Percentiles rank a stretch among this genome's conserved stretches.
These are phyloP conservation scores for Alternaria consortialis DNA, from an alignment of 2,329 filamentous ascomycete species.

Conservation along the genomic window DNA sequence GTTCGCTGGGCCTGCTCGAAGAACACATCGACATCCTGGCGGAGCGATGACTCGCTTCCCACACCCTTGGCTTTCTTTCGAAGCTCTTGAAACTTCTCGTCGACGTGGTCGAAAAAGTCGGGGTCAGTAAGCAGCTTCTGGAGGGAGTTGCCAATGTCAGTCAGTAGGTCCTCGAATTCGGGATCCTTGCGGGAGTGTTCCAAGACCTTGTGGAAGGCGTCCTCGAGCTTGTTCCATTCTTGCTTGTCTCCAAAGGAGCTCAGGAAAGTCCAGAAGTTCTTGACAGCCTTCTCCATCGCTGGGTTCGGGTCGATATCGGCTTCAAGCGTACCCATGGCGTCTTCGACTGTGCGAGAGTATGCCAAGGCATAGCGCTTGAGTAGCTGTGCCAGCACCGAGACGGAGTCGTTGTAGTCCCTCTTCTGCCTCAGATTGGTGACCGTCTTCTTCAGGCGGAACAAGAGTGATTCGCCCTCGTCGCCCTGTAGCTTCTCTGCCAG, in stretches of 20 bases:
- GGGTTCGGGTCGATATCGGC: conserved; percentile 77
- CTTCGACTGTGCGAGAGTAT: conserved; percentile 77
- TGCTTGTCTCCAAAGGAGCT: conserved; percentile 78
- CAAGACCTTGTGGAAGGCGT: conserved; percentile 73
- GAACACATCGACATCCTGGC: conserved; percentile 76
- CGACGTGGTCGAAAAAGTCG: conserved; percentile 80
- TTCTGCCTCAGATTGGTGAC: conserved; percentile 78
- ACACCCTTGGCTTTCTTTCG: conserved; percentile 66
- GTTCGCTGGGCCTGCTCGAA: conserved; percentile 74
- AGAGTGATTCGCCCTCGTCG: conserved; percentile 75
- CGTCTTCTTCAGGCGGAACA: conserved; percentile 78
- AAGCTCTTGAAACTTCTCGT: conserved; percentile 70
- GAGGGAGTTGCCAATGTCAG: conserved; percentile 75
- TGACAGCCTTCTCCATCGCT: conserved; percentile 77
- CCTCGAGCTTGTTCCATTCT: conserved; percentile 79
- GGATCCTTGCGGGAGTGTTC: conserved; percentile 79
- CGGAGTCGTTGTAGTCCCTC: conserved; percentile 85
- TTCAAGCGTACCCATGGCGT: conserved; percentile 71
- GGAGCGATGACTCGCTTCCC: conserved; percentile 71
- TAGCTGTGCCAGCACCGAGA: conserved; percentile 78
- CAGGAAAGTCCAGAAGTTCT: conserved; percentile 82
- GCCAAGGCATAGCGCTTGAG: conserved; percentile 79
- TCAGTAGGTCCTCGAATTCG: conserved; percentile 81
- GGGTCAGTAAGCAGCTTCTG: conserved; percentile 87
- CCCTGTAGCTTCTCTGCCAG: conserved; percentile 76